Base-by-base conservation (phyloP, 257 asterid species). In the Thymus quinquecostatus region DNA sequence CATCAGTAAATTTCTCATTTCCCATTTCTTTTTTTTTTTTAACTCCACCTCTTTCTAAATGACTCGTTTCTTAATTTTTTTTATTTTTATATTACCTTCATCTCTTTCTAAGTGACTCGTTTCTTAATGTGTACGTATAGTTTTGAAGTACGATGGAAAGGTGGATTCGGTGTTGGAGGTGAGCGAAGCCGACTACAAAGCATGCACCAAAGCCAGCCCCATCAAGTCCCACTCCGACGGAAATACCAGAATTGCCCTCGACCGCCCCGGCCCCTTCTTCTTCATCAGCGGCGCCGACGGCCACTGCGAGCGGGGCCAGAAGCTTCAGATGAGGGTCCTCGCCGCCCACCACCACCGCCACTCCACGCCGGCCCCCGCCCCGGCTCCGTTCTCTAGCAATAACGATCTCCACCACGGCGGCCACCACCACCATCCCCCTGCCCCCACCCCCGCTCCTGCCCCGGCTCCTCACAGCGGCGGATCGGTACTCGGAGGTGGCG, bases 281-380 rank as follows among this genome's bases (percentile, higher is more conserved):
- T 89, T 87, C 82, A 81, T 91, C 28, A 89, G 97, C 77, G 96
- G 95, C 1, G 88, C 83, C 8, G 66, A 83, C 3, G 95, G 82
- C 2, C 92, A 87, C 63, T 91, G 96, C 54, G 65, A 78, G 55
- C 79, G 83, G 41, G 95, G 88, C 8, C 83, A 87, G 58, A 91
- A 87, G 83, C 11, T 87, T 27, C 78, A 64, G 47, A 51, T 91
- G 3, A 29, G 3, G 9, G 96, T 91, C 11, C 29, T 89, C 33
- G 74, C 92, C 2, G 54, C 78, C 50, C 61, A 67, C 8, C 88
- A 60, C 62, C 38, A 34, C 62, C 34, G 32, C 49, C 14, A 55
- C 27, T 2, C 74, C 0, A 55, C 74, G 27, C 59, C 53, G 9
- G 68, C 79, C 28, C 81, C 84, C 9, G 81, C 89, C 0, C 80